Evolutionary conservation across 352 stramenopile species (phyloP), one percentile per base, ranked within the genome.

Genomic region (Phytopythium vexans): DNA sequence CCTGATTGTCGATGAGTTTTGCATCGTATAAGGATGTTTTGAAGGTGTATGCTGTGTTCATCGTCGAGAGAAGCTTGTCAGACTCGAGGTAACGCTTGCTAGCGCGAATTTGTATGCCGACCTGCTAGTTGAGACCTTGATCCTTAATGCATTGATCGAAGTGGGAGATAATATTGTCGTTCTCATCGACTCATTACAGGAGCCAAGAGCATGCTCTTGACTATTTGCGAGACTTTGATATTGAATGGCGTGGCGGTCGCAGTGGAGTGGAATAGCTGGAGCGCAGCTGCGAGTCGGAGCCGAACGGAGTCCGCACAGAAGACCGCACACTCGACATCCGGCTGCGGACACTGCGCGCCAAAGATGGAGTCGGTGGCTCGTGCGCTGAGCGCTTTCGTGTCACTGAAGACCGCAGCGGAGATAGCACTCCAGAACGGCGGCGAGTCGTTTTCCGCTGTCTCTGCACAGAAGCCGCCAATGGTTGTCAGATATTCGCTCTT

Each of bases 231-330:
- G 21, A 27, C 21, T 27, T 27, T 27, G 21, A 27, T 27, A 27
- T 27, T 27, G 58, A 60, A 60, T 66, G 59, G 14, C 60, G 65
- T 3, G 71, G 58, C 21, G 65, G 61, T 3, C 60, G 60, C 41
- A 77, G 40, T n/a, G 80, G 82, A 6, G 82, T 89, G 16, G 82
- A 74, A 63, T 94, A 94, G 48, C 82, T 92, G 14, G 84, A 80
- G 42, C 82, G 70, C 41, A 94, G 68, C 46, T 92, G 79, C 3
- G 68, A 59, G 49, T 89, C 81, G 3, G 72, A 77, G 12, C 82
- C 76, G 44, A 88, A 68, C 4, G 80, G 67, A 5, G 75, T 86
- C 8, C 60, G 68, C 16, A 68, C 40, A 39, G 62, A 52, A 6
- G 77, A 87, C 11, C 76, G 65, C 35, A 76, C 42, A 57, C 68